These are phyloP conservation scores for Fraxinus xanthoxyloides DNA, from an alignment of 305 asterid genomes.

Conservation along the genomic window DNA sequence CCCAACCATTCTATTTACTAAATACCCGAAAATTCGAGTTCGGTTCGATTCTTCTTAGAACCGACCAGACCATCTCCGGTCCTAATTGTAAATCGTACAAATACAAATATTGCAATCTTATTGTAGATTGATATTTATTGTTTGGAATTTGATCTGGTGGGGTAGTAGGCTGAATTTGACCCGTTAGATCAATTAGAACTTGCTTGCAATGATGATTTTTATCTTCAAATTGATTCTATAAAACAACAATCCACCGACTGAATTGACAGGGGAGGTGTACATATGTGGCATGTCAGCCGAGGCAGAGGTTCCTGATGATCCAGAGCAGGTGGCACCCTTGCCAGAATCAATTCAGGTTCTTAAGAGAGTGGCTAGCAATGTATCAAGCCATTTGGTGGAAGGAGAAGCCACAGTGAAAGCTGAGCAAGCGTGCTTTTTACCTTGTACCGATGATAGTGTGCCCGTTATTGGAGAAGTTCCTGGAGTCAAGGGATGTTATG, in stretches of 20 bases:
- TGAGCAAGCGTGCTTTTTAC: conserved; percentile 87
- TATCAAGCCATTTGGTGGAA: conserved; percentile 71
- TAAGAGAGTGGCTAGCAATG: conserved; percentile 61
- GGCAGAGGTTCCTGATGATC: conserved; percentile 82
- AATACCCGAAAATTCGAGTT: too few species aligned
- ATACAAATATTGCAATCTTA: not conserved
- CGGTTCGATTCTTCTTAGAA: too few species aligned
- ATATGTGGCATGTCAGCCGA: conserved; percentile 85
- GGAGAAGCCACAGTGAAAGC: conserved; percentile 67
- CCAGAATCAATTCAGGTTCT: conserved; percentile 63
- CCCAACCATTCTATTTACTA: too few species aligned
- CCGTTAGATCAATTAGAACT: not conserved
- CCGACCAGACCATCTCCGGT: too few species aligned
- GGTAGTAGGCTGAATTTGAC: not conserved
- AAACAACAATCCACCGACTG: not conserved
- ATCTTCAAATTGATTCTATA: not conserved
- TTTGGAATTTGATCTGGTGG: not conserved
- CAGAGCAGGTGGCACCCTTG: conserved; percentile 58
- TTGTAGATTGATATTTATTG: not conserved
- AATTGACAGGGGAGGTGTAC: conserved; percentile 73
- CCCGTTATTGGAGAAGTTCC: conserved; percentile 85
- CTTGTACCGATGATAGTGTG: conserved; percentile 69
- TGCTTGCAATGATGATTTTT: not conserved
- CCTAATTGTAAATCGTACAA: too few species aligned
- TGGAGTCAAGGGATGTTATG: conserved; percentile 67